Conservation (phyloP, 192 early-diverging fungal species). For the Coemansia sp. region DNA sequence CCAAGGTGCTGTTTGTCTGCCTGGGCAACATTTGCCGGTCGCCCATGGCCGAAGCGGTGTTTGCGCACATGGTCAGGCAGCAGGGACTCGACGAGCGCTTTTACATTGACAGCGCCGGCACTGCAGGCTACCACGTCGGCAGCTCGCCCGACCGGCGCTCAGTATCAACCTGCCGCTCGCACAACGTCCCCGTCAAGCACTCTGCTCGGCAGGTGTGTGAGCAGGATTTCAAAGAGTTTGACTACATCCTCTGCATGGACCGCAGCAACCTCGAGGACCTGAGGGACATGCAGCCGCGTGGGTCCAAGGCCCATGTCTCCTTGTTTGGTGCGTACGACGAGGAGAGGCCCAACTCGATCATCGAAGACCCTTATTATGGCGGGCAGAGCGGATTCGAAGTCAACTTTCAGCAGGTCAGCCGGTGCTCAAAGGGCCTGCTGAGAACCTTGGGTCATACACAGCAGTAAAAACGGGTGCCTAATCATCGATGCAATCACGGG, state of each 20-base stretch:
- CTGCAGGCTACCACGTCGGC: conserved; percentile 74
- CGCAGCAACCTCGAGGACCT: conserved; percentile 67
- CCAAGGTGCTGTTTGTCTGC: conserved; percentile 59
- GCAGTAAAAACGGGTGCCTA: no score
- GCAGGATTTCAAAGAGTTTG: conserved; percentile 67
- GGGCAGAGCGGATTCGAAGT: conserved; percentile 34
- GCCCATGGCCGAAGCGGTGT: conserved; percentile 96
- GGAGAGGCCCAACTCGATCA: conserved; percentile 11
- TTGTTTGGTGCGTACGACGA: conserved; percentile 45
- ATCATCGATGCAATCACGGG: no score
- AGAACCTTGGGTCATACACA: conserved; percentile 20
- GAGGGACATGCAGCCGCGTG: conserved; percentile 40
- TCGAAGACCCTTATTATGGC: conserved; percentile 53
- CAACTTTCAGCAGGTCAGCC: conserved; percentile 44
- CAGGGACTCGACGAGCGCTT: conserved; percentile 56
- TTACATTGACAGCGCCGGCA: conserved; percentile 83
- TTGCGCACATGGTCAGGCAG: conserved; percentile 65
- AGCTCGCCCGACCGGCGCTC: conserved; percentile 69
- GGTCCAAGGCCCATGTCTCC: conserved; percentile 25
- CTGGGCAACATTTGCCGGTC: conserved; percentile 86
- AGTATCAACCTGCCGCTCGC: conserved; percentile 58
- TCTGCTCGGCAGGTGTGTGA: conserved; percentile 61
- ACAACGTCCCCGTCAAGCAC: conserved; percentile 76
- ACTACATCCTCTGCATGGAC: conserved; percentile 94
- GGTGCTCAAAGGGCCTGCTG: conserved; percentile 45